Percentiles rank a stretch among this genome's conserved stretches.
These are phyloP conservation scores for Mycena latifolia DNA, from an alignment of 768 basidiomycete genomes.

Conservation along the genomic window DNA sequence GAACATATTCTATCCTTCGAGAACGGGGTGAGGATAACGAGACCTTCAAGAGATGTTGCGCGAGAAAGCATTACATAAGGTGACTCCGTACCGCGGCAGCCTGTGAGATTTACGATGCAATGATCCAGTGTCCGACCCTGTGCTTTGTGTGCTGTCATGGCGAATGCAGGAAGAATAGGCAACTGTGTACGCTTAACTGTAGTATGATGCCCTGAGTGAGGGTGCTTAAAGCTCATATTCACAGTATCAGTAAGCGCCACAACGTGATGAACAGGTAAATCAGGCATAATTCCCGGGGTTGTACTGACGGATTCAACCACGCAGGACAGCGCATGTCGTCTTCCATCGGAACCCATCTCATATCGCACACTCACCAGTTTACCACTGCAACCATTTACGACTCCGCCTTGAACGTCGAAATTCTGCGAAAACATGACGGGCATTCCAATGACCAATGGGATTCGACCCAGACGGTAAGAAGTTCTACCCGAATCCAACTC, in stretches of 20 bases:
- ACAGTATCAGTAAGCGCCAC: background rate
- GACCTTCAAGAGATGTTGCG: background rate
- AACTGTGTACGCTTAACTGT: background rate
- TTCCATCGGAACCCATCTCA: background rate
- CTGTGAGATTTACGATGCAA: background rate
- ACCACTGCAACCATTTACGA: constrained; percentile 43
- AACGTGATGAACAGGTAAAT: background rate
- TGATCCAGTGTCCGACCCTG: background rate
- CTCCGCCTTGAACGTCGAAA: constrained; percentile 39
- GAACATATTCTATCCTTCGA: too few species aligned
- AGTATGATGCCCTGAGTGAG: background rate
- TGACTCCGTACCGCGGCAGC: background rate
- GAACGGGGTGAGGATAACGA: too few species aligned
- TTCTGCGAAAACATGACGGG: constrained; percentile 46
- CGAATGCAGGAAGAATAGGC: background rate
- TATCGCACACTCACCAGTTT: background rate
- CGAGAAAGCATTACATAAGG: background rate
- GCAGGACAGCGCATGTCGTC: background rate
- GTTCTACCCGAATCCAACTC: constrained; percentile 30
- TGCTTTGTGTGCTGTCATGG: background rate
- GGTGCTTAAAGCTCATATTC: background rate
- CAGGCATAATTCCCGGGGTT: background rate
- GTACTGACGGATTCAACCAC: background rate
- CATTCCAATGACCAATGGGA: constrained; percentile 47
- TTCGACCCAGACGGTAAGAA: constrained; percentile 23